A percentile compares a stretch with the other conserved stretches of the same genome.
Conservation (phyloP, 495 filamentous ascomycete species). For the Rostrohypoxylon terebratum region DNA sequence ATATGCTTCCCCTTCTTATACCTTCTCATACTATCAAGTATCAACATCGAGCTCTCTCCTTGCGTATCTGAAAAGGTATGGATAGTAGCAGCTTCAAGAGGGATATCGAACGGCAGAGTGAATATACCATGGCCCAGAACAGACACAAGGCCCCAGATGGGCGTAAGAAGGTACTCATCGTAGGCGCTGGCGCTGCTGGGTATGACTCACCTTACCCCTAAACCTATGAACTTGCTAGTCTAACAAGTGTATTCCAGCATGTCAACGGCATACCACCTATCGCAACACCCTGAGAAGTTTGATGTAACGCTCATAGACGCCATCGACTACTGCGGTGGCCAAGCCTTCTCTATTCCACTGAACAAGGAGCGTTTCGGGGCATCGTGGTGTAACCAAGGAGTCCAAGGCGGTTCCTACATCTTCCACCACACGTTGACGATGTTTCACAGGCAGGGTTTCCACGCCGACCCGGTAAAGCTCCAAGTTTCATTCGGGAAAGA, state of each 20-base stretch:
- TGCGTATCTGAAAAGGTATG: neutral
- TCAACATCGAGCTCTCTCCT: neutral
- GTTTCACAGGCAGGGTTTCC: constrained; percentile 75
- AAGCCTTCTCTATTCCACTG: constrained; percentile 81
- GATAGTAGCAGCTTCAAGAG: constrained; percentile 15
- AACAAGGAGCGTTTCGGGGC: constrained; percentile 75
- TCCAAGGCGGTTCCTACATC: constrained; percentile 82
- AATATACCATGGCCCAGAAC: constrained; percentile 35
- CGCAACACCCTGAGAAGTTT: constrained; percentile 79
- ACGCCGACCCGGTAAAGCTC: constrained; percentile 76
- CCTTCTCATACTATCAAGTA: neutral
- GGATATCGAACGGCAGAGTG: constrained; percentile 28
- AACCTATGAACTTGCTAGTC: neutral
- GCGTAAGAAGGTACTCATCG: constrained; percentile 66
- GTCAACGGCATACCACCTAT: constrained; percentile 81
- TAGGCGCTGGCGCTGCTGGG: constrained; percentile 75
- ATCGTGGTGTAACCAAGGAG: constrained; percentile 85
- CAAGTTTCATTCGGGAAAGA: constrained; percentile 87
- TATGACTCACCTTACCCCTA: constrained; percentile 8
- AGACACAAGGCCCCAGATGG: constrained; percentile 16
- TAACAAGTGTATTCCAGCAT: constrained; percentile 47
- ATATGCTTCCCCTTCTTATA: neutral
- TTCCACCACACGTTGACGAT: constrained; percentile 87
- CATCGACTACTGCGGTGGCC: constrained; percentile 76
- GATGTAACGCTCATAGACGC: constrained; percentile 79